Percentiles rank a stretch among this genome's conserved stretches.
Evolutionary conservation across 2,329 filamentous ascomycete genomes (phyloP).

Genomic region (Pestalotiopsis sp.): DNA sequence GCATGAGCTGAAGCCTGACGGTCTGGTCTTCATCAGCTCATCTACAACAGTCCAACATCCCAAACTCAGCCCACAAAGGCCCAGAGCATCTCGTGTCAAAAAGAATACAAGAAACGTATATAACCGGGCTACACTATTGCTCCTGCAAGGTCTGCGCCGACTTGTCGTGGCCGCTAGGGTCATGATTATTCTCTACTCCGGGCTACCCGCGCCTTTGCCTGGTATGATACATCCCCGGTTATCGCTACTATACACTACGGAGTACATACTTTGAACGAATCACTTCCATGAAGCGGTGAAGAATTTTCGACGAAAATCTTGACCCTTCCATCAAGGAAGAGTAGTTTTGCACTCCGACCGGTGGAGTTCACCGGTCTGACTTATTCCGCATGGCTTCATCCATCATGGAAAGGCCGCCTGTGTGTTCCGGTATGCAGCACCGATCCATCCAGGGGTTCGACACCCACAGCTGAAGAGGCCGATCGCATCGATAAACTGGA

Average conservation of each 20-base stretch:
- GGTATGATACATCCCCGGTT: background rate
- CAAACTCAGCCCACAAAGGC: background rate
- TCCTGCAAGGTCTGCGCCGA: background rate
- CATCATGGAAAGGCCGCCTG: background rate
- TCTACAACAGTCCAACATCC: background rate
- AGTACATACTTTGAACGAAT: background rate
- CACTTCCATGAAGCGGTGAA: slow-evolving; percentile 6
- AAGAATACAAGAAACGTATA: background rate
- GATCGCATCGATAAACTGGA: background rate
- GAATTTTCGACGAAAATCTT: background rate
- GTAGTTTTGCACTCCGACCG: background rate
- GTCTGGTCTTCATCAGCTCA: background rate
- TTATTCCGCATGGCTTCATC: background rate
- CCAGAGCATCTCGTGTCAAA: background rate
- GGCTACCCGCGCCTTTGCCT: background rate
- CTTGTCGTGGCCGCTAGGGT: background rate
- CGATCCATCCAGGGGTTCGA: background rate
- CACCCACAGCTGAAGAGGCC: background rate
- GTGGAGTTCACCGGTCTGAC: background rate
- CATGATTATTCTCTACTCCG: background rate
- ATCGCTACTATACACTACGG: background rate
- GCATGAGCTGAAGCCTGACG: too few relatives aligned
- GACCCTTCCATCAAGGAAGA: background rate
- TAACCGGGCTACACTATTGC: background rate
- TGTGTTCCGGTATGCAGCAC: background rate